phyloP scores from a whole-genome alignment of 2,329 filamentous ascomycete genomes.

The Hypoxylon sp. region DNA sequence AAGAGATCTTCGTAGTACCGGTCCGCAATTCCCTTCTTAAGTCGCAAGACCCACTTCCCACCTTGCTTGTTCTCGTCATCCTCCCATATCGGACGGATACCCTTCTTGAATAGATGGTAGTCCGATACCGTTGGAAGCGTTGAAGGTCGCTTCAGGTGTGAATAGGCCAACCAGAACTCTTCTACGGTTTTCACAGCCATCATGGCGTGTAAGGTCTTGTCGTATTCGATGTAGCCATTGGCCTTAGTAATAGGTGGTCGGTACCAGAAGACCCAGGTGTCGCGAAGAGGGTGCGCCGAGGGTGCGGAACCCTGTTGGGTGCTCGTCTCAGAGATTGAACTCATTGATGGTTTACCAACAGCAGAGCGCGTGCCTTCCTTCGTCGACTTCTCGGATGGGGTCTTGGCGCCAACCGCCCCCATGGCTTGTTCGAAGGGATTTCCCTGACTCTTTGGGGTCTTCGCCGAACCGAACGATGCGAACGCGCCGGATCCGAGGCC shows the following conservation, averaged over 20 bases:
- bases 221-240: constrained; percentile 88
- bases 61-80: constrained; percentile 96
- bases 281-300: constrained; percentile 76
- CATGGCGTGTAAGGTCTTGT: constrained; percentile 93
- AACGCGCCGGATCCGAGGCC: constrained; percentile 95
- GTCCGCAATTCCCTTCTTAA: constrained; percentile 98
- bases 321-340: constrained; percentile 62
- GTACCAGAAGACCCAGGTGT: constrained; percentile 97
- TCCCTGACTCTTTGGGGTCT: constrained; percentile 88
- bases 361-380: constrained; percentile 59
- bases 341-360: constrained; percentile 59
- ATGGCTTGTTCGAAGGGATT: constrained; percentile 84
- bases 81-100: constrained; percentile 97
- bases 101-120: constrained; percentile 98
- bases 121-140: constrained; percentile 91
- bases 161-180: constrained; percentile 91
- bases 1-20: constrained; percentile 97
- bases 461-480: constrained; percentile 90
- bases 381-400: constrained; percentile 75
- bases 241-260: constrained; percentile 96
- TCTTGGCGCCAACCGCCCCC: constrained; percentile 65
- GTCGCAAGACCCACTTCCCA: constrained; percentile 95
- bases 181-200: constrained; percentile 86
- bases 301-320: constrained; percentile 59
- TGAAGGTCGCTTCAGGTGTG: constrained; percentile 91